Evolutionary conservation across 2,329 filamentous ascomycete genomes (phyloP).

Genomic region (Beauveria australis): DNA sequence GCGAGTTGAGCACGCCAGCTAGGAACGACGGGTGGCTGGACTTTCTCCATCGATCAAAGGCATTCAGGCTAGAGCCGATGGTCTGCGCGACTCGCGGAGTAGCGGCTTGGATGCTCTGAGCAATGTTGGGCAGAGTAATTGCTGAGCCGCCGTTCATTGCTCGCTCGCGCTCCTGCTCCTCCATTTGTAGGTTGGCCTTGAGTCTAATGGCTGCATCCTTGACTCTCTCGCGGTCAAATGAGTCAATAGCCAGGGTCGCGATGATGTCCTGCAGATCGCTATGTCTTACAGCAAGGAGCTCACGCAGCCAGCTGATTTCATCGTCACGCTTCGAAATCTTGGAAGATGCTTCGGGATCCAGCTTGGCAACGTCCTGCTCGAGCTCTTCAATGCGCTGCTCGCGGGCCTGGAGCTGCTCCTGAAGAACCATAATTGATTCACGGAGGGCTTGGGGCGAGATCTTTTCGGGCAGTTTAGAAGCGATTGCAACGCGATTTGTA

Average conservation of each 20-base stretch:
- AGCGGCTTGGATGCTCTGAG: constrained; percentile 67
- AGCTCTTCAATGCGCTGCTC: constrained; percentile 85
- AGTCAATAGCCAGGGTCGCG: constrained; percentile 62
- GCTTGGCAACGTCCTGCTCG: constrained; percentile 58
- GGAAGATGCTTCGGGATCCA: constrained; percentile 67
- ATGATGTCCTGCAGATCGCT: constrained; percentile 93
- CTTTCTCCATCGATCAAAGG: constrained; percentile 93
- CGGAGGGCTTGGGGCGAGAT: constrained; percentile 90
- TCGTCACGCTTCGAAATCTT: constrained; percentile 90
- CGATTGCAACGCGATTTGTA: constrained; percentile 33
- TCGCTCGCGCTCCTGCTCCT: constrained; percentile 88
- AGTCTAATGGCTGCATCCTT: constrained; percentile 89
- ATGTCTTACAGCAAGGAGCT: constrained; percentile 82
- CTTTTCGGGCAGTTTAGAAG: constrained; percentile 61
- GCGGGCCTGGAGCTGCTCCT: constrained; percentile 92
- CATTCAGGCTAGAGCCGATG: constrained; percentile 71
- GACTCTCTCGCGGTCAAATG: constrained; percentile 69
- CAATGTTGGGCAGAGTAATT: constrained; percentile 64
- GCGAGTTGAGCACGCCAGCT: constrained; percentile 38
- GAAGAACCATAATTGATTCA: constrained; percentile 91
- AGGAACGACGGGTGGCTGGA: constrained; percentile 46
- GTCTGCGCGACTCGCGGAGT: constrained; percentile 79
- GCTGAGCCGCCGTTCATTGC: constrained; percentile 63
- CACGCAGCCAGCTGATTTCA: constrained; percentile 90
- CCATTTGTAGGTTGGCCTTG: constrained; percentile 93